Conservation (phyloP, 2,329 filamentous ascomycete species). For the Aspergillus unguis region DNA sequence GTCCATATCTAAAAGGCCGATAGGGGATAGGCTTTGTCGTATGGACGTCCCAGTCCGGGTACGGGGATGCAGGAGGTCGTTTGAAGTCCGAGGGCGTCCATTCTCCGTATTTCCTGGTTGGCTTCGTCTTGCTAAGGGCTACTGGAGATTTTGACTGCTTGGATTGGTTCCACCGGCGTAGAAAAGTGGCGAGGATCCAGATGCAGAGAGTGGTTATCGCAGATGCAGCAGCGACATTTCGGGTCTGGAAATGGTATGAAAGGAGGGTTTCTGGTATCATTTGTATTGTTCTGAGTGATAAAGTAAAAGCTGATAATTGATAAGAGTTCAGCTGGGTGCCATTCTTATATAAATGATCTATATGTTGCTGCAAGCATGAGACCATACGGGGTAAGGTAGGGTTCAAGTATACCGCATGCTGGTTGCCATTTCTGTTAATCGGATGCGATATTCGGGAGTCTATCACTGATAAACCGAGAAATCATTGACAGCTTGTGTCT, state of each 20-base stretch:
- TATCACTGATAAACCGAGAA: not conserved
- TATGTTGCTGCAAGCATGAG: not conserved
- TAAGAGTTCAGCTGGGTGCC: not conserved
- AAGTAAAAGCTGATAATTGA: not conserved
- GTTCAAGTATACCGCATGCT: not conserved
- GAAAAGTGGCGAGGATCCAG: slow-evolving; percentile 25
- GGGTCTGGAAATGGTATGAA: slow-evolving; percentile 16
- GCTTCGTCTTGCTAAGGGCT: slow-evolving; percentile 29
- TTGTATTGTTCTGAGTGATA: not conserved
- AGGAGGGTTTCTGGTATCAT: slow-evolving; percentile 9
- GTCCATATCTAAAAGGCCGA: slow-evolving; percentile 73
- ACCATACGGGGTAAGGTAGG: not conserved
- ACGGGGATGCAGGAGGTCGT: slow-evolving; percentile 58
- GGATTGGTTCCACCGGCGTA: slow-evolving; percentile 26
- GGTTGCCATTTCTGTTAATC: slow-evolving; percentile 27
- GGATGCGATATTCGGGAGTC: slow-evolving; percentile 23
- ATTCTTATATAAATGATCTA: not conserved
- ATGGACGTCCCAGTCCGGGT: slow-evolving; percentile 65
- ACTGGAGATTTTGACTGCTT: slow-evolving; percentile 27
- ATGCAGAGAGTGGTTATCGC: slow-evolving; percentile 30
- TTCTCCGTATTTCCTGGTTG: slow-evolving; percentile 47
- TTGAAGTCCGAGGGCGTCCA: slow-evolving; percentile 60
- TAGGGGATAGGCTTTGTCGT: slow-evolving; percentile 72
- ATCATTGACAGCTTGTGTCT: not conserved
- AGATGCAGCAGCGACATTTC: slow-evolving; percentile 29